Evolutionary conservation across 257 asterid genomes (phyloP).

Genomic region (Forsythia suspensa): DNA sequence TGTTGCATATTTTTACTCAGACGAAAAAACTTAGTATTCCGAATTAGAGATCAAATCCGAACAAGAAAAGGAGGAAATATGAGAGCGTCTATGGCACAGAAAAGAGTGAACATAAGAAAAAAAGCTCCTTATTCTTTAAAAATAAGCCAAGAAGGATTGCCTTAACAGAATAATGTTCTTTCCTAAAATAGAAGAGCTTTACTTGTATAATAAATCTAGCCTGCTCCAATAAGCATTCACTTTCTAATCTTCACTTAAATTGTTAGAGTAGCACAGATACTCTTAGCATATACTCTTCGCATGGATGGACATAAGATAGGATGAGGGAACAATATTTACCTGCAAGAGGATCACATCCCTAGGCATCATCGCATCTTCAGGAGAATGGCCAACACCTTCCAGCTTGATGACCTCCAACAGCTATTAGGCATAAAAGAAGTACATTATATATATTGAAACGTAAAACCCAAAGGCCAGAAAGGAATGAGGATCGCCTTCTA

Average conservation of each 20-base stretch:
- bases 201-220: not conserved
- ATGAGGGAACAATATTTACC: slow-evolving; percentile 36
- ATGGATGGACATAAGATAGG: not conserved
- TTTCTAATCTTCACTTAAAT: not conserved
- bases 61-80: not conserved
- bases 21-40: not conserved
- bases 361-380: slow-evolving; percentile 69
- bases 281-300: not conserved
- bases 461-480: not conserved
- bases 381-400: slow-evolving; percentile 69
- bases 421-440: slow-evolving; percentile 36
- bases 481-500: not conserved
- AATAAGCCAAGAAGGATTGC: not conserved
- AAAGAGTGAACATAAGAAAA: not conserved
- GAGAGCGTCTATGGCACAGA: not conserved
- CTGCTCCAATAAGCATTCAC: not conserved
- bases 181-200: not conserved
- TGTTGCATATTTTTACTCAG: not conserved
- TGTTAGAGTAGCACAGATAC: not conserved
- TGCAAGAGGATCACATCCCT: slow-evolving; percentile 81
- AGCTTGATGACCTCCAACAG: slow-evolving; percentile 86
- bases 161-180: not conserved
- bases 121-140: not conserved
- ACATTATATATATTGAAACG: not conserved
- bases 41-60: not conserved